phyloP scores from a whole-genome alignment of 495 filamentous ascomycete species.

The Neurospora discreta region DNA sequence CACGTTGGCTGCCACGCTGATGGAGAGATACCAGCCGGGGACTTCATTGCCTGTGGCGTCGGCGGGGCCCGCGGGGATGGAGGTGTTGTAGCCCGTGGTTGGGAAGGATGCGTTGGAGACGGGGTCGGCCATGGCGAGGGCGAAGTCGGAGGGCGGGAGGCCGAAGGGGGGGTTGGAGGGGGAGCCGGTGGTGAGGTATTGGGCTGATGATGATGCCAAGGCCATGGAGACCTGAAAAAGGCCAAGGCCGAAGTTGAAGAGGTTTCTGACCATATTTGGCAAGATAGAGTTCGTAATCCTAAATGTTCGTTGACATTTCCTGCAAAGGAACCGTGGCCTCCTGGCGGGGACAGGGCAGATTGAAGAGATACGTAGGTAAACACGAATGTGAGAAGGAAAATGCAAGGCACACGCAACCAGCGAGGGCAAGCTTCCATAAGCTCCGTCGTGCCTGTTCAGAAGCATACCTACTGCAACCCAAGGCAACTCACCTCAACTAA shows the following conservation, averaged over 20 bases:
- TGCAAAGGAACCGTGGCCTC: neutral
- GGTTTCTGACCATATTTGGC: neutral
- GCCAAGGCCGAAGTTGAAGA: neutral
- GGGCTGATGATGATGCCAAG: neutral
- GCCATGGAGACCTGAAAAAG: neutral
- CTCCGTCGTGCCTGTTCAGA: neutral
- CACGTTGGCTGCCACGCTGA: constrained; percentile 6
- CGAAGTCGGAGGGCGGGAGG: constrained; percentile 1
- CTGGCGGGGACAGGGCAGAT: neutral
- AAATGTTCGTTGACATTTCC: neutral
- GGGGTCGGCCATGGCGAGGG: neutral
- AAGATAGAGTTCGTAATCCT: neutral
- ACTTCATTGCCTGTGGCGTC: constrained; percentile 1
- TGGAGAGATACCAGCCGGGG: constrained; percentile 4
- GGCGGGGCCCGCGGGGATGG: constrained; percentile 3
- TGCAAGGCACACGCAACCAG: neutral
- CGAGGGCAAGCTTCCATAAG: neutral
- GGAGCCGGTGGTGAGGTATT: neutral
- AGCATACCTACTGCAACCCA: too few relatives aligned
- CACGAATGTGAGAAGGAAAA: neutral
- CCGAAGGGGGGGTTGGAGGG: constrained; percentile 3
- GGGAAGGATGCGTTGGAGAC: constrained; percentile 1
- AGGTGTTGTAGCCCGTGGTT: constrained; percentile 11
- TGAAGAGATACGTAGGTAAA: neutral
- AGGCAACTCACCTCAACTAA: too few relatives aligned